Evolutionary conservation across 768 basidiomycete genomes (phyloP).

Genomic region (Chiua virens): DNA sequence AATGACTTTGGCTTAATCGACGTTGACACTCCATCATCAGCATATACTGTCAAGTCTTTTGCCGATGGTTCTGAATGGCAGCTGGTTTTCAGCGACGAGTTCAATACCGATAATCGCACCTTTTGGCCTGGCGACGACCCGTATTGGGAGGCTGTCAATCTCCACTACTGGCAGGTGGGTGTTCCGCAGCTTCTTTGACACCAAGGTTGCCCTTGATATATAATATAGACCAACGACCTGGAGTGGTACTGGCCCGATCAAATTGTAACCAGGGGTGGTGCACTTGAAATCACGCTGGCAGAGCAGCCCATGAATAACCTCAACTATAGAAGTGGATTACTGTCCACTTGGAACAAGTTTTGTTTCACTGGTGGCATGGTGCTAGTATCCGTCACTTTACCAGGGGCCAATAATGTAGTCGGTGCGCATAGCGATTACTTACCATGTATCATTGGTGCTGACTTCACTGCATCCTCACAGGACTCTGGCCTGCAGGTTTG

Average conservation of each 20-base stretch:
- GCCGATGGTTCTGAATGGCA: constrained; percentile 52
- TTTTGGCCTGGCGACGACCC: constrained; percentile 85
- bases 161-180: constrained; percentile 73
- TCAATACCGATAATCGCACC: constrained; percentile 73
- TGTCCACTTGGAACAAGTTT: constrained; percentile 84
- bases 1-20: constrained; percentile 79
- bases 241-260: constrained; percentile 91
- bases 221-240: constrained; percentile 59
- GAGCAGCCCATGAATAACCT: constrained; percentile 67
- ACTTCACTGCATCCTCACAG: constrained; percentile 24
- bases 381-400: constrained; percentile 65
- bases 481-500: constrained; percentile 70
- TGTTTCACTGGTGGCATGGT: constrained; percentile 90
- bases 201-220: not conserved
- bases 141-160: constrained; percentile 82
- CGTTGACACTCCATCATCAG: constrained; percentile 63
- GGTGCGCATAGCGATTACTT: constrained; percentile 26
- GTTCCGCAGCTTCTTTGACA: not conserved
- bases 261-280: constrained; percentile 70
- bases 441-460: not conserved
- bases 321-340: constrained; percentile 69
- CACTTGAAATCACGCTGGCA: constrained; percentile 72
- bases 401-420: constrained; percentile 59
- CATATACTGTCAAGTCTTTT: constrained; percentile 54
- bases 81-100: constrained; percentile 88